Conservation (phyloP, 2,329 filamentous ascomycete species). For the Colletotrichum graminicola region DNA sequence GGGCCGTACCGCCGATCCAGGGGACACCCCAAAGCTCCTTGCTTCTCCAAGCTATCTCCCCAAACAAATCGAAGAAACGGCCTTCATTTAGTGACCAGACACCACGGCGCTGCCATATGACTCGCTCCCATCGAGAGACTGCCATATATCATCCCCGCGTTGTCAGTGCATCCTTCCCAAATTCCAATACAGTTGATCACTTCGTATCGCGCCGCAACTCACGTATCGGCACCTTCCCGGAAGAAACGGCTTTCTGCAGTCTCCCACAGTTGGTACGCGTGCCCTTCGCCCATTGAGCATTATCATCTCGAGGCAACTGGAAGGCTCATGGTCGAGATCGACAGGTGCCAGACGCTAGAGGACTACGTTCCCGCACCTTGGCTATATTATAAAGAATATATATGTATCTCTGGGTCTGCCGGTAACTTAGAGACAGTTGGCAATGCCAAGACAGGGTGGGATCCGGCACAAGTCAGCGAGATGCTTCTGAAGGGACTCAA, state of each 20-base stretch:
- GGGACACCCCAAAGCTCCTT: conserved; percentile 18
- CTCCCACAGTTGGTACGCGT: not conserved
- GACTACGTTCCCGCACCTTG: too few species aligned
- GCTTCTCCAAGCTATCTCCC: conserved; percentile 16
- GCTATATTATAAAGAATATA: too few species aligned
- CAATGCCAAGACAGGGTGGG: not conserved
- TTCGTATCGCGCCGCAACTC: not conserved
- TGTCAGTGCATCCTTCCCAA: not conserved
- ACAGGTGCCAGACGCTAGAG: not conserved
- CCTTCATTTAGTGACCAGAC: conserved; percentile 7
- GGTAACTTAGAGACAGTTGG: not conserved
- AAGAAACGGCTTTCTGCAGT: not conserved
- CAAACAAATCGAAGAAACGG: conserved; percentile 24
- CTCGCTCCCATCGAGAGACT: not conserved
- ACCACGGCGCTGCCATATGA: too few species aligned
- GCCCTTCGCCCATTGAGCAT: not conserved
- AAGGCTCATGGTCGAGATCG: not conserved
- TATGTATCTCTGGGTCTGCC: too few species aligned
- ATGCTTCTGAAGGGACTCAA: not conserved
- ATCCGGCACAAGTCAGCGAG: not conserved
- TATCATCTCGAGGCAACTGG: not conserved
- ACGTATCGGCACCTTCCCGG: not conserved
- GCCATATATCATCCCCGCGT: not conserved
- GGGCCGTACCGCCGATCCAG: conserved; percentile 37
- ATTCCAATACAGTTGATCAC: not conserved